Base-by-base conservation (phyloP, 2,329 filamentous ascomycete genomes). In the Aspergillus puulaauensis region DNA sequence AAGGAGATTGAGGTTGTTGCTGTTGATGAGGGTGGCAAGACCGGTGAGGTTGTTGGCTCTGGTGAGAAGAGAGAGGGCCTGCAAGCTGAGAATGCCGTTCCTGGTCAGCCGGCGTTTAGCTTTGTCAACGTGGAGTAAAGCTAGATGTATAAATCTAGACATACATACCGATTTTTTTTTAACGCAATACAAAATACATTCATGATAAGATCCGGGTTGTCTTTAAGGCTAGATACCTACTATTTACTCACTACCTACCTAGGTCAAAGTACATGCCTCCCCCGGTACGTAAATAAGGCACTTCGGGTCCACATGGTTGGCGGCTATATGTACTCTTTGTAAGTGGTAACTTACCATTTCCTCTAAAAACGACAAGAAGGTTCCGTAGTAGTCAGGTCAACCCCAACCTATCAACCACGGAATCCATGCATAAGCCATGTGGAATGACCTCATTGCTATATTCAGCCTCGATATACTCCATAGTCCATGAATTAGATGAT, bases 81-180 rank as follows among this genome's bases (percentile, higher is more conserved):
- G 56, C 79, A 86, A 53, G 91, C 90, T 12, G 90, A 90, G 68
- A 82, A 82, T 64, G 91, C 93, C 6, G 86, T 95, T 57, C 93
- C 93, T 14, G 93, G 93, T 2, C 81, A 83, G 64, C 93, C 93
- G 52, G 90, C 85, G 43, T 96, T 96, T 76, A 80, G 85, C 67
- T 96, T 97, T 78, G 88, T 91, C 77, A 96, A 96, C 73, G 82
- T 95, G 67, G 77, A 74, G 61, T 72, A 68, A 45, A 48, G 47
- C 24, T 23, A 44, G 39, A 43, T 27, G 6, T 19, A 47, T 27
- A n/a, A 19, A 41, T 49, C 37, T 50, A 46, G 27, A 51, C 24
- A 33, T 46, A 31, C 44, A 46, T 23, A 46, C 24, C 24, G 27
- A 45, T 15, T 14, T 4, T 21, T 31, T 21, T 31, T 31, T 27